Base-by-base conservation (phyloP, 2,329 filamentous ascomycete species). In the Exophiala bonariae region DNA sequence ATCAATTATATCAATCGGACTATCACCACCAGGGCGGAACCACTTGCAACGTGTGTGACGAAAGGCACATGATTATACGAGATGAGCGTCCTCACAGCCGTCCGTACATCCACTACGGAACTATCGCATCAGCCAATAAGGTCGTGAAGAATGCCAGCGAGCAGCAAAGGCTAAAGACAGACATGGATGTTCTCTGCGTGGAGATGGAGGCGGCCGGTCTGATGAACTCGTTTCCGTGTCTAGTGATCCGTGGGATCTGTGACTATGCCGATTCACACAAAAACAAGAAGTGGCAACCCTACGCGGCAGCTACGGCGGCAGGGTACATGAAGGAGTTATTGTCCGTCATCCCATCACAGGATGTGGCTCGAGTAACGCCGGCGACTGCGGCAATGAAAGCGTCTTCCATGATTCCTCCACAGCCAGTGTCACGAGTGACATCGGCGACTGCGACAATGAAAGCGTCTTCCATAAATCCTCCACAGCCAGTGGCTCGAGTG, bases 61-160 rank as follows among this genome's bases (percentile, higher is more conserved):
- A n/a, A n/a, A n/a, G n/a, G n/a, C n/a, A n/a, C n/a, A n/a, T n/a
- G n/a, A n/a, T n/a, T n/a, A n/a, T n/a, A n/a, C n/a, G n/a, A n/a
- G n/a, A n/a, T n/a, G n/a, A n/a, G n/a, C n/a, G n/a, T n/a, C n/a
- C n/a, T n/a, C n/a, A n/a, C n/a, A n/a, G n/a, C n/a, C n/a, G n/a
- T n/a, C n/a, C n/a, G n/a, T n/a, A n/a, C n/a, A n/a, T 61, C 16
- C 59, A 63, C 30, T 60, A 63, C 32, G 59, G 60, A 2, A 45
- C 43, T 0, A 59, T 63, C 16, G 60, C 42, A 6, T 63, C 62
- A 3, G 59, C 56, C 1, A 61, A 64, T 23, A 54, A 59, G 20
- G 54, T 62, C 1, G 53, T 63, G 11, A 61, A 57, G 28, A 44
- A 55, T 41, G 48, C 32, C 2, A 20, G 20, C 2, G 45, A 32